Evolutionary conservation across 306 rosid species (phyloP), one percentile per base, ranked within the genome.

Genomic region (Cucumis melo): DNA sequence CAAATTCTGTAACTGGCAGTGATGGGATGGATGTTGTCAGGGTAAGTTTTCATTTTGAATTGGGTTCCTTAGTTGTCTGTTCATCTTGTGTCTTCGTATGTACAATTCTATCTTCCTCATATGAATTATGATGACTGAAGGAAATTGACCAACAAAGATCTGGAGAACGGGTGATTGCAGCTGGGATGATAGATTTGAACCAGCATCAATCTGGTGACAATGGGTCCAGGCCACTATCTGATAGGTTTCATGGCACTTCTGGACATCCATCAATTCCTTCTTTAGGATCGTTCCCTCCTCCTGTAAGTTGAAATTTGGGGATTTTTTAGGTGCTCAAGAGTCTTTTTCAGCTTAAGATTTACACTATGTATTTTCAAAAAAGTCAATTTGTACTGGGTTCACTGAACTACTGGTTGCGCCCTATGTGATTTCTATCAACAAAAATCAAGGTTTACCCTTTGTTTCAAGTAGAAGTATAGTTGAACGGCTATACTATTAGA

Each of bases 11-110:
- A 57, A 85, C 86, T 84, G 91, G 90, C 57, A 62, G 82, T 83
- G 96, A 89, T 79, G 98, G 91, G 83, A 76, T 83, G 75, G 89
- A 89, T 66, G 86, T 83, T 85, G 86, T 83, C 85, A 90, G 92
- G 97, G 98, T 92, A 89, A 83, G 72, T n/a, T 29, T 21, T 59
- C 27, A 41, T 58, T 74, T 39, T 11, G 21, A 76, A 61, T 46
- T 29, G 46, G 21, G 8, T 20, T 73, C 41, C 62, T 9, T 9
- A 17, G 19, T 12, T 73, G 48, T 73, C 46, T 10, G 7, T 73
- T 53, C 62, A 29, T 50, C 23, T 50, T 5, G 46, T 51, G 21
- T 6, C 17, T 10, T 20, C 38, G 51, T 59, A 58, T 41, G 15
- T 27, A 46, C 15, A 8, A 9, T 48, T 76, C 38, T 80, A 36